Percentiles rank a stretch among this genome's conserved stretches.
Evolutionary conservation across 768 basidiomycete species (phyloP).

Genomic region (Pulveroboletus ravenelii): DNA sequence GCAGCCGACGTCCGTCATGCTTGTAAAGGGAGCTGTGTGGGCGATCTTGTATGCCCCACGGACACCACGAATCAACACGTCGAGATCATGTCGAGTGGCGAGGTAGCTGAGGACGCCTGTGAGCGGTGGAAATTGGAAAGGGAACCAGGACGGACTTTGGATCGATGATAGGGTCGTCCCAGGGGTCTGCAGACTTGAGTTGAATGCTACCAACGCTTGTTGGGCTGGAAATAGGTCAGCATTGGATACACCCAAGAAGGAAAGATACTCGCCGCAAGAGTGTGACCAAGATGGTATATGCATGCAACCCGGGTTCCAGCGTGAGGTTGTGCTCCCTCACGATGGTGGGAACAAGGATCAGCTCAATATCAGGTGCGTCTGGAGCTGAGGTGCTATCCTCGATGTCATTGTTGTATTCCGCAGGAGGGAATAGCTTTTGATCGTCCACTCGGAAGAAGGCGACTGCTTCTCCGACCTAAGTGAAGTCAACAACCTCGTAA

Average conservation of each 20-base stretch:
- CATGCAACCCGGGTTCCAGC: constrained; percentile 10
- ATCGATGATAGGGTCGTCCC: constrained; percentile 40
- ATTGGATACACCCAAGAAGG: neutral
- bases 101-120: constrained; percentile 35
- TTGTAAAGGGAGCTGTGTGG: constrained; percentile 35
- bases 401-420: constrained; percentile 24
- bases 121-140: neutral
- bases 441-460: constrained; percentile 33
- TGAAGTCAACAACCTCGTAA: neutral
- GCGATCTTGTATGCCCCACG: constrained; percentile 36
- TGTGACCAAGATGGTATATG: constrained; percentile 13
- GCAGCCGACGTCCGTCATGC: constrained; percentile 31
- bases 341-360: constrained; percentile 15
- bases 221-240: constrained; percentile 30
- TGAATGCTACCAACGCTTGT: constrained; percentile 39
- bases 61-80: constrained; percentile 38
- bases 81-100: constrained; percentile 37
- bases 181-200: constrained; percentile 38
- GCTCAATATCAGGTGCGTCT: constrained; percentile 28
- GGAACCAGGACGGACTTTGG: constrained; percentile 32
- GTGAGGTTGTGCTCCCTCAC: neutral
- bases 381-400: constrained; percentile 30
- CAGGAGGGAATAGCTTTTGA: constrained; percentile 26
- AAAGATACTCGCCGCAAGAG: constrained; percentile 23
- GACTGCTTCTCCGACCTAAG: constrained; percentile 26